Evolutionary conservation across 2,329 filamentous ascomycete species (phyloP), one percentile per base, ranked within the genome.

Genomic region (Sclerotinia sclerotiorum): DNA sequence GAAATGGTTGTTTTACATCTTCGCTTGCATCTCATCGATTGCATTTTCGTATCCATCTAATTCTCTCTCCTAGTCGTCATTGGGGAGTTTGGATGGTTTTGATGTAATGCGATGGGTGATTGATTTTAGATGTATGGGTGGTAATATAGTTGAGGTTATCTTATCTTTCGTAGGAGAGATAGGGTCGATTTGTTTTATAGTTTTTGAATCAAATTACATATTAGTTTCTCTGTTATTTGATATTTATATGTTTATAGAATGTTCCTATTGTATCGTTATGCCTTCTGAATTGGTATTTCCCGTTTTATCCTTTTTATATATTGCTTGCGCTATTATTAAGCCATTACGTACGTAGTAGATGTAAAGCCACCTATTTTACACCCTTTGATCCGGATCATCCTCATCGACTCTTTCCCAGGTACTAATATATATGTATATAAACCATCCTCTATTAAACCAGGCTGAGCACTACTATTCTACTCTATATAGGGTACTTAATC

Each of bases 91-190:
- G 7, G 46, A 62, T 39, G 60, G 60, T 39, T 51, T 62, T 62
- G 46, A 51, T 62, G 60, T 13, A 51, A 62, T 27, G 32, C 48
- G 21, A 51, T 11, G 60, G 46, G 60, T 62, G 60, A 35, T 39
- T 51, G 15, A 15, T 29, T 61, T 24, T 35, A 35, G 44, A 48
- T 61, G 46, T 51, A 51, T 51, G 32, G 29, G 46, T 51, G 60
- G 60, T 62, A 62, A 62, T 62, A 62, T 39, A 39, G 60, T 62
- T 51, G 46, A 51, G 60, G 32, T 62, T 49, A 32, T 62, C 58
- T 62, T 49, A 32, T 62, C 58, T 62, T 62, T 62, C 58, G 32
- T 62, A 29, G 44, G 44, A 51, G 29, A 62, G 44, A 62, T 61
- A 49, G 44, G 58, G 58, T 49, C 48, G 46, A 51, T 62, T 51